Evolutionary conservation across 2,329 filamentous ascomycete species (phyloP).

Genomic region (Paramyrothecium roridum): DNA sequence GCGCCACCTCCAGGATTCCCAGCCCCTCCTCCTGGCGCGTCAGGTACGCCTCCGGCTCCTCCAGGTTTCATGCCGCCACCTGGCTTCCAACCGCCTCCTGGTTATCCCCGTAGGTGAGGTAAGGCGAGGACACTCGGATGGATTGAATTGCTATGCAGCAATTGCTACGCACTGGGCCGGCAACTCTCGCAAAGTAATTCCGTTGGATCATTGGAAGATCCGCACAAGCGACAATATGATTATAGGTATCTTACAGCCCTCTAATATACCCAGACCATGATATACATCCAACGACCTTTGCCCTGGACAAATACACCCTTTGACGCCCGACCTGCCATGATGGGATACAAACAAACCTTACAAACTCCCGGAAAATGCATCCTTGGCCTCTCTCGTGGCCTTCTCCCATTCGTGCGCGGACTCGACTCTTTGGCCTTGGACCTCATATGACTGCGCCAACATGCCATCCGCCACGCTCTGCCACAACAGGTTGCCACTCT

Average conservation of each 20-base stretch:
- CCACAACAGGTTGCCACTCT: constrained; percentile 71
- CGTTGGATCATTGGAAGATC: neutral
- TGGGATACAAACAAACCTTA: constrained; percentile 9
- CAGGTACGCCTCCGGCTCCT: constrained; percentile 33
- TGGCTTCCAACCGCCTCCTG: constrained; percentile 44
- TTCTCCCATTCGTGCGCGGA: constrained; percentile 36
- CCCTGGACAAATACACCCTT: constrained; percentile 9
- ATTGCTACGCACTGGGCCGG: neutral
- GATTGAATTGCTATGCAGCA: too few relatives aligned
- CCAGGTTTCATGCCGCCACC: constrained; percentile 39
- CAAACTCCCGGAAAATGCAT: constrained; percentile 35
- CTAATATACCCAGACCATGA: neutral
- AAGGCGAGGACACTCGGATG: constrained; percentile 7
- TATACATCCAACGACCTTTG: neutral
- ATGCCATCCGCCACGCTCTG: constrained; percentile 78
- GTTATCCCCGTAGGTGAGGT: constrained; percentile 33
- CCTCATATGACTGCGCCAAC: constrained; percentile 71
- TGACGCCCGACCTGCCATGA: constrained; percentile 10
- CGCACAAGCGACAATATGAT: neutral
- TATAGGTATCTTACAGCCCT: neutral
- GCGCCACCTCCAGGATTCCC: constrained; percentile 39
- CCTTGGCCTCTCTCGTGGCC: constrained; percentile 37
- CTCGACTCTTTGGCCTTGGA: constrained; percentile 59
- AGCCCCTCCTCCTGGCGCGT: constrained; percentile 27
- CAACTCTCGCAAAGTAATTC: neutral